phyloP scores from a whole-genome alignment of 306 rosid genomes.

The Vigna radiata region DNA sequence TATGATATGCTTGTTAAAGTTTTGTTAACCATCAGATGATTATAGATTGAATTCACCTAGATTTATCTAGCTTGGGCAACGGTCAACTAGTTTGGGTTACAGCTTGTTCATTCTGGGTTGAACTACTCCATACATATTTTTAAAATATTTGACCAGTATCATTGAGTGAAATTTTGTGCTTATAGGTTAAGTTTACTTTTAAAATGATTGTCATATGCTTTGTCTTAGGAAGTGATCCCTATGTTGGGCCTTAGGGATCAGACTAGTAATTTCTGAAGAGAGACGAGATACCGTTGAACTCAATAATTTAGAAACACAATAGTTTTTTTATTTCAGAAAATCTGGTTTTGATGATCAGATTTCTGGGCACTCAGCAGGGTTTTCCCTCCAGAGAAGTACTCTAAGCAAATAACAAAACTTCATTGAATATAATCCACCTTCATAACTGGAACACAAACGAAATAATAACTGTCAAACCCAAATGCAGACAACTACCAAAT shows the following conservation, averaged over 20 bases:
- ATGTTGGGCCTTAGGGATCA: too few species aligned
- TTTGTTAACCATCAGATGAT: conserved; percentile 11
- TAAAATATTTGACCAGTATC: background rate
- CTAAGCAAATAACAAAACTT: background rate
- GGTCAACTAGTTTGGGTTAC: conserved; percentile 13
- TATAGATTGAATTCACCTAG: conserved; percentile 19
- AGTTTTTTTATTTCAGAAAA: background rate
- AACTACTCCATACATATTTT: background rate
- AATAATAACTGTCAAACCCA: background rate
- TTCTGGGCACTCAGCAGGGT: background rate
- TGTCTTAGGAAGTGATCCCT: too few species aligned
- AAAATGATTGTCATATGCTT: too few species aligned
- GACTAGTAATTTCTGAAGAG: conserved; percentile 12
- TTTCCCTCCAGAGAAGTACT: background rate
- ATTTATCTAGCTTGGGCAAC: conserved; percentile 23
- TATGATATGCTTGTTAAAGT: background rate
- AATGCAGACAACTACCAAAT: background rate
- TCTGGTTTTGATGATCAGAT: background rate
- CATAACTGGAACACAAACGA: background rate
- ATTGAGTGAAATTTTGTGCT: conserved; percentile 17
- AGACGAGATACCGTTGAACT: background rate
- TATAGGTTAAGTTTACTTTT: conserved; percentile 19
- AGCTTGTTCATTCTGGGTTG: background rate
- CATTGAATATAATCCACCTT: background rate
- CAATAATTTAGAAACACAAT: background rate